phyloP scores from a whole-genome alignment of 73 alveolate genomes.

The Paramecium caudatum region DNA sequence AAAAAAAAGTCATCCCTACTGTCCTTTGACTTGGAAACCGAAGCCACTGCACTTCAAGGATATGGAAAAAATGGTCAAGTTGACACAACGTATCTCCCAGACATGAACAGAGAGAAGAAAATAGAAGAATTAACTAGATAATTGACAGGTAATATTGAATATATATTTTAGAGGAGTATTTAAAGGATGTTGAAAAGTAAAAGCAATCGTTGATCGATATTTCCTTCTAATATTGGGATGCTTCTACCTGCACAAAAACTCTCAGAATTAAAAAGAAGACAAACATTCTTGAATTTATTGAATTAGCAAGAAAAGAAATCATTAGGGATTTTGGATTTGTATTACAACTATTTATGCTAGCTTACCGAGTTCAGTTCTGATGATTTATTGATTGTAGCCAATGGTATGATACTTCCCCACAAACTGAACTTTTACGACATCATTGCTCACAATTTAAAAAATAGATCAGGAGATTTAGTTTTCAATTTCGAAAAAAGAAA shows the following conservation, averaged over 20 bases:
- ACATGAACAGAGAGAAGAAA: conserved; percentile 59
- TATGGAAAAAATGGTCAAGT: conserved; percentile 45
- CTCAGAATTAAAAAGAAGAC: conserved; percentile 25
- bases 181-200: conserved; percentile 30
- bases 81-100: conserved; percentile 61
- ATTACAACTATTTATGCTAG: neutral
- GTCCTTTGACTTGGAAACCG: conserved; percentile 47
- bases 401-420: conserved; percentile 65
- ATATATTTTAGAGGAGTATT: conserved; percentile 1
- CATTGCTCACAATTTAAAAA: conserved; percentile 30
- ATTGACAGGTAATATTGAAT: neutral
- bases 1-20: conserved; percentile 42
- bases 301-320: conserved; percentile 51
- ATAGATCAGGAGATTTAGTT: conserved; percentile 27
- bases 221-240: conserved; percentile 60
- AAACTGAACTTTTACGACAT: conserved; percentile 54
- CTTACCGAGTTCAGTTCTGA: conserved; percentile 63
- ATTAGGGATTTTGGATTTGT: conserved; percentile 61
- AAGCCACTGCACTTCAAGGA: neutral
- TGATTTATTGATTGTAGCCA: conserved; percentile 59
- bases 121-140: conserved; percentile 59
- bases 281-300: conserved; percentile 36
- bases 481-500: conserved; percentile 20
- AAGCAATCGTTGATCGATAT: conserved; percentile 43
- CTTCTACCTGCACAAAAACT: conserved; percentile 12